These are phyloP conservation scores for Pichia nakasei DNA, from an alignment of 805 yeast species.

Conservation along the genomic window DNA sequence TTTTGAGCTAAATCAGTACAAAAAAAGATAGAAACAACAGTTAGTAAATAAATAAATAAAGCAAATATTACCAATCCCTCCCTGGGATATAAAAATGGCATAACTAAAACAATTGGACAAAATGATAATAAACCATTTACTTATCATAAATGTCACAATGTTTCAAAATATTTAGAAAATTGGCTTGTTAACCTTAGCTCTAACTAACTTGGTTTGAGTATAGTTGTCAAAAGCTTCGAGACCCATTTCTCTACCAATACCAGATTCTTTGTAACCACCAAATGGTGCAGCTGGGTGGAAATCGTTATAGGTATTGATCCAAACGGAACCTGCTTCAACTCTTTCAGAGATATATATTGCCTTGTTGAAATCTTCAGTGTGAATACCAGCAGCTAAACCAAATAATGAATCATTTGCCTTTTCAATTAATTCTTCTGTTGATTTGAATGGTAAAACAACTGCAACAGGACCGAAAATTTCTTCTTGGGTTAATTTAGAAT, in stretches of 20 bases:
- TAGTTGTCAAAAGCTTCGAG: conserved; percentile 66
- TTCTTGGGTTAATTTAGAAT: conserved; percentile 56
- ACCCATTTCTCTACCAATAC: conserved; percentile 86
- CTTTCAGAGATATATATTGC: conserved; percentile 56
- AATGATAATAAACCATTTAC: too few relatives aligned
- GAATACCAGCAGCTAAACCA: conserved; percentile 79
- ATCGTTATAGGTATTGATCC: conserved; percentile 76
- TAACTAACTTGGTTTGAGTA: conserved; percentile 68
- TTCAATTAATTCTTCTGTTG: conserved; percentile 56
- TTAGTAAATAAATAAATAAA: not conserved
- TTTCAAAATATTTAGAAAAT: conserved; percentile 3
- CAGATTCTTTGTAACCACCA: conserved; percentile 75
- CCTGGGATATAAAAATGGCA: too few relatives aligned
- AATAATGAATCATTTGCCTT: conserved; percentile 64
- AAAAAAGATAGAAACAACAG: too few relatives aligned
- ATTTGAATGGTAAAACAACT: conserved; percentile 56
- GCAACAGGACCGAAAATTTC: conserved; percentile 81
- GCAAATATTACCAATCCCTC: too few relatives aligned
- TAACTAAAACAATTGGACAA: too few relatives aligned
- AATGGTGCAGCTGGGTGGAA: conserved; percentile 70
- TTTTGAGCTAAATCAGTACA: too few relatives aligned
- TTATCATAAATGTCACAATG: too few relatives aligned
- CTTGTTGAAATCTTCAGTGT: conserved; percentile 52
- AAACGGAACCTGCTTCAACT: conserved; percentile 67
- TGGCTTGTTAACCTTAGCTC: conserved; percentile 32